Percentiles rank a stretch among this genome's conserved stretches.
phyloP scores from a whole-genome alignment of 805 yeast genomes.

The Metschnikowia anglica region DNA sequence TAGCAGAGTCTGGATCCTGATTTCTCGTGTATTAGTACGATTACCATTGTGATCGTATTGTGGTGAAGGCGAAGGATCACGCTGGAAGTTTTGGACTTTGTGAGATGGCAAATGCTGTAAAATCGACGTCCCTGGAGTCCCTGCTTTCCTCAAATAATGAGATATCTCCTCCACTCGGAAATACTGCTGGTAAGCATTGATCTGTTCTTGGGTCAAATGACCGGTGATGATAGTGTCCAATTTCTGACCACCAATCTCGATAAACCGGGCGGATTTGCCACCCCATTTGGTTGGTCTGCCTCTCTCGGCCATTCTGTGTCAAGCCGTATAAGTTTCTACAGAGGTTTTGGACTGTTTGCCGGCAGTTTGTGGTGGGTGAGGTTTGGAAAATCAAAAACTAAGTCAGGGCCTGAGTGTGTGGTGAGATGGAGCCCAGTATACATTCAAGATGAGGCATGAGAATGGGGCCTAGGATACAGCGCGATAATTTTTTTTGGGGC shows the following conservation, averaged over 20 bases:
- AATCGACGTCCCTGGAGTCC: slow-evolving; percentile 26
- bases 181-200: slow-evolving; percentile 66
- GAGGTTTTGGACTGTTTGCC: not conserved
- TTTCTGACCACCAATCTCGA: slow-evolving; percentile 17
- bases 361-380: not conserved
- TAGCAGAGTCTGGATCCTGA: slow-evolving; percentile 44
- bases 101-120: slow-evolving; percentile 50
- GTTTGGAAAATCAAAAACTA: no score
- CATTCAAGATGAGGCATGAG: not conserved
- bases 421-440: no score
- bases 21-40: slow-evolving; percentile 82
- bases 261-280: slow-evolving; percentile 18
- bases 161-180: slow-evolving; percentile 82
- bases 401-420: not conserved
- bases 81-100: slow-evolving; percentile 35
- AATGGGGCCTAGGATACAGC: not conserved
- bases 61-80: slow-evolving; percentile 92
- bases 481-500: no score
- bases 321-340: not conserved
- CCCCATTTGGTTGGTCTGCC: slow-evolving; percentile 20
- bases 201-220: slow-evolving; percentile 63
- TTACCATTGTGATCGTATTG: slow-evolving; percentile 79
- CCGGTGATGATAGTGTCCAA: slow-evolving; percentile 40
- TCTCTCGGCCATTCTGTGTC: slow-evolving; percentile 12
- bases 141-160: slow-evolving; percentile 44